Base-by-base conservation (phyloP, 371 early-diverging fungal genomes). In the Nematocida sp. region DNA sequence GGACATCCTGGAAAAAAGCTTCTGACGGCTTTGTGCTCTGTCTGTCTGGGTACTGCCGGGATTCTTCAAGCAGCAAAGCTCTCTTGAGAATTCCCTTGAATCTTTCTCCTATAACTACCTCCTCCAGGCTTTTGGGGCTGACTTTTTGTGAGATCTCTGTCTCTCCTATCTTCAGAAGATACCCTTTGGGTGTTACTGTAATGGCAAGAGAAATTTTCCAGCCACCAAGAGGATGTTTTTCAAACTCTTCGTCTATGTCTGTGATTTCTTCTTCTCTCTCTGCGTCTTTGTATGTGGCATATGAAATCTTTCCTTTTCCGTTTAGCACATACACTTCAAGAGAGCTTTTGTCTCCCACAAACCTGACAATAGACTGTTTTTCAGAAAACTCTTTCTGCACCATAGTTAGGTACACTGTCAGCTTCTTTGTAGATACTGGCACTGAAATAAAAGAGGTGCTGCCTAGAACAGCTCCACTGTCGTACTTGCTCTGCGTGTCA, bases 321-420 rank as follows among this genome's bases (percentile, higher is more conserved):
- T 70, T 56, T 5, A n/a, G 8, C 34, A 70, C 25, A 48, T 34
- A 70, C 11, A 70, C 37, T 46, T 70, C 74, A 46, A 51, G 15
- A 17, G 76, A 45, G 17, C 46, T 48, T 31, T 37, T 19, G 3
- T 17, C 36, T 5, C 43, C 17, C 13, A 23, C n/a, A 4, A 49
- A 31, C 40, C 49, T 58, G 19, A 57, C 11, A 8, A 70, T 15
- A 31, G 67, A 67, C 52, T 70, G 58, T 46, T 53, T 37, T 25
- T 60, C 74, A 34, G 60, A 17, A 41, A 70, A 70, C 36, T 70
- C 74, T 50, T 70, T 70, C 32, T 70, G 74, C 4, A 46, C 49
- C 21, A 58, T 17, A 15, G 40, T 46, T 19, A 36, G 5, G 40
- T 70, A 70, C 0, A 58, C 49, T 49, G 51, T 45, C 5, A 60